phyloP scores from a whole-genome alignment of 1,284 basidiomycete genomes.

The Cronartium ribicola region DNA sequence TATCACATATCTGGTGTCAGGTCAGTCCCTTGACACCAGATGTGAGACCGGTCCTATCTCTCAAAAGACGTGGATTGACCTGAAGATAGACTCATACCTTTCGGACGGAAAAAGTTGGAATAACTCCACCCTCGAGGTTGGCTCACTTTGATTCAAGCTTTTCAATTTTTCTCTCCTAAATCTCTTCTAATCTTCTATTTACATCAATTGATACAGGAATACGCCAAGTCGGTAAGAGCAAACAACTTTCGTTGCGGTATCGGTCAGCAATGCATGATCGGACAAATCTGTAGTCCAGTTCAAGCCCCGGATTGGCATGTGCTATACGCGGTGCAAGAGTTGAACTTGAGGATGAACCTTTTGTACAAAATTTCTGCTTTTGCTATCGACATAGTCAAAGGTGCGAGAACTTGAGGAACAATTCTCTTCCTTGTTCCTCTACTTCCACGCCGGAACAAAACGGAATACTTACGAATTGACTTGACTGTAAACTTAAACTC shows the following conservation, averaged over 20 bases:
- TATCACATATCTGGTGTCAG: neutral
- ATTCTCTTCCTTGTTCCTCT: neutral
- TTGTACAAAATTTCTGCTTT: constrained; percentile 12
- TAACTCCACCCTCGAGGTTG: constrained; percentile 1
- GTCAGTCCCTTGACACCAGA: neutral
- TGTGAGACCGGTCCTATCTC: neutral
- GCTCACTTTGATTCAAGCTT: neutral
- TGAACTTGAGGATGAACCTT: constrained; percentile 15
- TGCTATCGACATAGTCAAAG: constrained; percentile 8
- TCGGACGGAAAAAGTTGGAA: neutral
- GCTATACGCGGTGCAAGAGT: constrained; percentile 16
- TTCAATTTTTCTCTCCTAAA: neutral
- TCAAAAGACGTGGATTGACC: neutral
- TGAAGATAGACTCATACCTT: constrained; percentile 3
- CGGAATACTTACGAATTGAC: too few relatives aligned
- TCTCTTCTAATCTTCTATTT: neutral
- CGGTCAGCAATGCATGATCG: neutral
- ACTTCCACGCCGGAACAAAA: neutral
- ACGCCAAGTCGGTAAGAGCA: neutral
- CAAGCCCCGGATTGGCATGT: constrained; percentile 9
- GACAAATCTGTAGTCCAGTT: constrained; percentile 15
- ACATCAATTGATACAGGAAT: neutral
- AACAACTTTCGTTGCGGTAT: constrained; percentile 7
- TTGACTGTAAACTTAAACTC: neutral
- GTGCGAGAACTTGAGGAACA: neutral